phyloP scores from a whole-genome alignment of 2,329 filamentous ascomycete species.

The Dothistroma septosporum region DNA sequence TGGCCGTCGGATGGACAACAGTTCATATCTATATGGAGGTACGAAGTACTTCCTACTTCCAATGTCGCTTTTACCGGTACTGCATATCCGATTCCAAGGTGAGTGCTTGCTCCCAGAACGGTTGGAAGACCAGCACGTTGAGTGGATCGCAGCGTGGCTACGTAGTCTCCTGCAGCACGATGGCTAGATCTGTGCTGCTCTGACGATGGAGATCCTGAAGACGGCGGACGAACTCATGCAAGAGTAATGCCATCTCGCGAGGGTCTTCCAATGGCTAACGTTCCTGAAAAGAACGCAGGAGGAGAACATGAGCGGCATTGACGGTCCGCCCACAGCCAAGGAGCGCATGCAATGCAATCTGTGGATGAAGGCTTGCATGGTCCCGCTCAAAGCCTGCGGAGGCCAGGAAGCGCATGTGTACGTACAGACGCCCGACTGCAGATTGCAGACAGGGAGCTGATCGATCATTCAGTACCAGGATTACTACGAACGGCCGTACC shows the following conservation, averaged over 20 bases:
- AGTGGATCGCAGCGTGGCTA: constrained; percentile 13
- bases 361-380: constrained; percentile 11
- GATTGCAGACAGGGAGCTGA: constrained; percentile 10
- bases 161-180: constrained; percentile 6
- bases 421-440: constrained; percentile 1
- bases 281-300: constrained; percentile 12
- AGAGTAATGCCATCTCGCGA: constrained; percentile 10
- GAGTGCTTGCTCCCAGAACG: constrained; percentile 6
- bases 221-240: constrained; percentile 15
- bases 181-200: constrained; percentile 5
- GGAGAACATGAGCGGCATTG: constrained; percentile 11
- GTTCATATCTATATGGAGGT: constrained; percentile 22
- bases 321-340: constrained; percentile 13
- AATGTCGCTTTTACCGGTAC: constrained; percentile 3
- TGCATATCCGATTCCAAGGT: constrained; percentile 6
- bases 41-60: constrained; percentile 5
- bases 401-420: constrained; percentile 11
- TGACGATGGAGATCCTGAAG: constrained; percentile 6
- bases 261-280: constrained; percentile 16
- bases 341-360: constrained; percentile 11
- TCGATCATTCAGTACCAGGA: constrained; percentile 18
- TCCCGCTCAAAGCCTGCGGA: constrained; percentile 8
- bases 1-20: constrained; percentile 14
- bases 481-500: constrained; percentile 12
- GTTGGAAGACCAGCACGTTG: constrained; percentile 4